Conservation (phyloP, 2,329 filamentous ascomycete genomes). For the Grosmannia clavigera region DNA sequence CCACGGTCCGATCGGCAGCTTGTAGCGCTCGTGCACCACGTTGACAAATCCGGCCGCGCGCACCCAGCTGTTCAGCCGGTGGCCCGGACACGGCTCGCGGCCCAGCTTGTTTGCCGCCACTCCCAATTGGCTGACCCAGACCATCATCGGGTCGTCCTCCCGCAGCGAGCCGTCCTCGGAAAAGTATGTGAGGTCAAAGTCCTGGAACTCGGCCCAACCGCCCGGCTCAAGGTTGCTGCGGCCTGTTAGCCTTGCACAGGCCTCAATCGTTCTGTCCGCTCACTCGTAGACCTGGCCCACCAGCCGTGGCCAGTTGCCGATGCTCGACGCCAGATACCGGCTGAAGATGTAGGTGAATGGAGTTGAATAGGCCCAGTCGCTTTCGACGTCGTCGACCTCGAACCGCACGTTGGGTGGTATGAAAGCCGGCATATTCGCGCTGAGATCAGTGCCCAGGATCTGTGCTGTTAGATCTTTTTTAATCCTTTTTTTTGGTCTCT, state of each 20-base stretch:
- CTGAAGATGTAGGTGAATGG: constrained; percentile 11
- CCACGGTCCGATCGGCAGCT: constrained; percentile 35
- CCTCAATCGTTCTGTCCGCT: background rate
- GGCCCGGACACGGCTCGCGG: constrained; percentile 13
- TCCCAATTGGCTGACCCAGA: constrained; percentile 8
- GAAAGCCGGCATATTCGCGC: constrained; percentile 13
- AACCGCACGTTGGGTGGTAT: constrained; percentile 14
- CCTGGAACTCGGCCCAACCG: constrained; percentile 15
- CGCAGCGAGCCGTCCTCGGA: constrained; percentile 16
- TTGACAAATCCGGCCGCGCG: constrained; percentile 36
- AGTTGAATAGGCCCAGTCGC: constrained; percentile 11
- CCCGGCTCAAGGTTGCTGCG: constrained; percentile 12
- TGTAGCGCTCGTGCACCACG: constrained; percentile 29
- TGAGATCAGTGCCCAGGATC: constrained; percentile 13
- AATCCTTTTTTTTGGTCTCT: no score
- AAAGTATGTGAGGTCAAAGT: constrained; percentile 11
- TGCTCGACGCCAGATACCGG: constrained; percentile 11
- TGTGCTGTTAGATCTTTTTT: no score
- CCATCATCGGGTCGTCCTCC: background rate
- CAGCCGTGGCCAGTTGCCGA: constrained; percentile 12
- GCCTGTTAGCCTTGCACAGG: background rate
- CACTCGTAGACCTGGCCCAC: constrained; percentile 7
- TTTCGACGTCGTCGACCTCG: constrained; percentile 14
- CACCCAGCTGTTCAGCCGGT: constrained; percentile 25
- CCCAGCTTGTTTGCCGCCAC: constrained; percentile 11